phyloP scores from a whole-genome alignment of 768 basidiomycete species.

The Xanthoconium stramineum region DNA sequence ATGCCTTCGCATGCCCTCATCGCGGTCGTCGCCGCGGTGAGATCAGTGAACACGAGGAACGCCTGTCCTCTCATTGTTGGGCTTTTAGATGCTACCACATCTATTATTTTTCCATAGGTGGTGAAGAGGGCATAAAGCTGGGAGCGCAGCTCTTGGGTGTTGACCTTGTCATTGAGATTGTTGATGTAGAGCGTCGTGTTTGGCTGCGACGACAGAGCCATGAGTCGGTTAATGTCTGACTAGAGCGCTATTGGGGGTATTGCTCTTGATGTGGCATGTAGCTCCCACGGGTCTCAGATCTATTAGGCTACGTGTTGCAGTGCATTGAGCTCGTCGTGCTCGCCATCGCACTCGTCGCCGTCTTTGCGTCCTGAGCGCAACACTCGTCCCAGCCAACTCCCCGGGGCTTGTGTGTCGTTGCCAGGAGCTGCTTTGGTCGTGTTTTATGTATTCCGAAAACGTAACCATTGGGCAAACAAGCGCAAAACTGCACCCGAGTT shows the following conservation, averaged over 20 bases:
- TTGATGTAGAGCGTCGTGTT: slow-evolving; percentile 89
- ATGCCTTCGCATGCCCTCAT: slow-evolving; percentile 92
- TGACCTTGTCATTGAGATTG: slow-evolving; percentile 89
- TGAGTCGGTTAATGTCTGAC: slow-evolving; percentile 19
- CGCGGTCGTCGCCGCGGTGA: slow-evolving; percentile 86
- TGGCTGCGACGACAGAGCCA: slow-evolving; percentile 61
- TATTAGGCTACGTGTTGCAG: background rate
- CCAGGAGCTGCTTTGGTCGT: slow-evolving; percentile 17
- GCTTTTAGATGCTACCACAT: slow-evolving; percentile 86
- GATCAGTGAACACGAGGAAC: slow-evolving; percentile 93
- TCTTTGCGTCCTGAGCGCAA: slow-evolving; percentile 1
- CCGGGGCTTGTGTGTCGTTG: slow-evolving; percentile 5
- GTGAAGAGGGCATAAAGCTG: slow-evolving; percentile 89
- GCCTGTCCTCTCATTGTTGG: slow-evolving; percentile 90
- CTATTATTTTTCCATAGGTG: slow-evolving; percentile 90
- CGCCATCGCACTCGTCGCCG: slow-evolving; percentile 5
- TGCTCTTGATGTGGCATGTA: slow-evolving; percentile 17
- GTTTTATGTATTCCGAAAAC: slow-evolving; percentile 26
- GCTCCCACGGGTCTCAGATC: slow-evolving; percentile 18
- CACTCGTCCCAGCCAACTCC: background rate
- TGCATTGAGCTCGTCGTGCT: background rate
- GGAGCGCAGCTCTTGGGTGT: slow-evolving; percentile 81
- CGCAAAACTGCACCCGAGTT: slow-evolving; percentile 21
- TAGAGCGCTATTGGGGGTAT: background rate
- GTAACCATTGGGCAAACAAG: slow-evolving; percentile 30